Evolutionary conservation across 2,329 filamentous ascomycete species (phyloP), one percentile per base, ranked within the genome.

Genomic region (Ophiobolus disseminans): DNA sequence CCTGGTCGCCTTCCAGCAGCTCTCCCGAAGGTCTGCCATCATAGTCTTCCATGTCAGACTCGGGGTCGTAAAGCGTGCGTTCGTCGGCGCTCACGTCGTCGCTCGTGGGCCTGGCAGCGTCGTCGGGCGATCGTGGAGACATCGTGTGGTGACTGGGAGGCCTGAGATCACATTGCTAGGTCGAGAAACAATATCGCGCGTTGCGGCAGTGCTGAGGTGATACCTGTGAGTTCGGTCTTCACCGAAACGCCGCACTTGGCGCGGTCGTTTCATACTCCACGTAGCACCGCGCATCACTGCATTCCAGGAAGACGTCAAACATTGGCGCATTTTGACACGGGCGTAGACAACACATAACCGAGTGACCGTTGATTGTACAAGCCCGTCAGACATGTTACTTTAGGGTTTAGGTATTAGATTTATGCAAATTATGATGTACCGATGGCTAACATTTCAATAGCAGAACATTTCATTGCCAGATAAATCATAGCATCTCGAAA

Each of bases 401-500:
- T n/a, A n/a, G n/a, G n/a, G n/a, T n/a, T n/a, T n/a, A n/a, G n/a
- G n/a, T n/a, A n/a, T n/a, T n/a, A n/a, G n/a, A n/a, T n/a, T n/a
- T n/a, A n/a, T n/a, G n/a, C n/a, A n/a, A n/a, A n/a, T n/a, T n/a
- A n/a, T n/a, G n/a, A n/a, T n/a, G n/a, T n/a, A n/a, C n/a, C n/a
- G n/a, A n/a, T n/a, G n/a, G n/a, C n/a, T n/a, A n/a, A n/a, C n/a
- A n/a, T n/a, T n/a, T n/a, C n/a, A n/a, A n/a, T n/a, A n/a, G n/a
- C n/a, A n/a, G n/a, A n/a, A n/a, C n/a, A n/a, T n/a, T n/a, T n/a
- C n/a, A n/a, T n/a, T n/a, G n/a, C n/a, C n/a, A n/a, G 28, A 5
- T 7, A 8, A 13, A 14, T 14, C 3, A 32, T 14, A 32, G 16
- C 9, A 84, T 82, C 54, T 75, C 73, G 30, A 86, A 75, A 7